Percentiles rank a stretch among this genome's conserved stretches.
These are phyloP conservation scores for Piromyces finnis DNA, from an alignment of 192 early-diverging fungal species.

Conservation along the genomic window DNA sequence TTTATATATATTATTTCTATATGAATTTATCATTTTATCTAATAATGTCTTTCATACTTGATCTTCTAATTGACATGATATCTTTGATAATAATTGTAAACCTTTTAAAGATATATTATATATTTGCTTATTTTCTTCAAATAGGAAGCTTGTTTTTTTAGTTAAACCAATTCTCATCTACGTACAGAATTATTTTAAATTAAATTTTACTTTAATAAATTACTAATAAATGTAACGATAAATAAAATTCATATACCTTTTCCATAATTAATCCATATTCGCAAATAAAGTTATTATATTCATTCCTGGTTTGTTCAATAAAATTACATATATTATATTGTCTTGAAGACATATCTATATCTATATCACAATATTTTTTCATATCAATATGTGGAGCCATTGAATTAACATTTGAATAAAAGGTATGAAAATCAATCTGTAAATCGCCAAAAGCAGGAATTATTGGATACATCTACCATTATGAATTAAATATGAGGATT, in stretches of 20 bases:
- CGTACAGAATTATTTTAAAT: too few species aligned
- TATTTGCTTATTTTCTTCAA: neutral
- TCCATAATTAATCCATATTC: neutral
- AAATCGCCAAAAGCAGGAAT: slow-evolving; percentile 25
- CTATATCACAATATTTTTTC: slow-evolving; percentile 9
- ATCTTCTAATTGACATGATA: slow-evolving; percentile 14
- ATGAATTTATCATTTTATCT: too few species aligned
- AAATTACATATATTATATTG: slow-evolving; percentile 4
- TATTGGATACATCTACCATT: slow-evolving; percentile 12
- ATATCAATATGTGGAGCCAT: slow-evolving; percentile 19
- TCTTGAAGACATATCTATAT: neutral
- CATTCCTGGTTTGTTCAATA: slow-evolving; percentile 1
- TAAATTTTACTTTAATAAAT: too few species aligned
- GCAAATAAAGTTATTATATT: neutral
- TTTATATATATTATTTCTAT: neutral
- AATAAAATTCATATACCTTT: too few species aligned
- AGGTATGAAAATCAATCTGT: slow-evolving; percentile 10
- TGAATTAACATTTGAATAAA: slow-evolving; percentile 16
- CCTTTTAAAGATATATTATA: slow-evolving; percentile 11
- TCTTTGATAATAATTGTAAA: slow-evolving; percentile 5
- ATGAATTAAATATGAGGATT: too few species aligned
- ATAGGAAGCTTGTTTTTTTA: neutral
- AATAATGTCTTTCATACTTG: slow-evolving; percentile 7
- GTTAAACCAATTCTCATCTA: neutral
- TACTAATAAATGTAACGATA: too few species aligned